Percentiles rank a stretch among this genome's conserved stretches.
phyloP scores from a whole-genome alignment of 1,284 basidiomycete species.

The Fistulina hepatica region DNA sequence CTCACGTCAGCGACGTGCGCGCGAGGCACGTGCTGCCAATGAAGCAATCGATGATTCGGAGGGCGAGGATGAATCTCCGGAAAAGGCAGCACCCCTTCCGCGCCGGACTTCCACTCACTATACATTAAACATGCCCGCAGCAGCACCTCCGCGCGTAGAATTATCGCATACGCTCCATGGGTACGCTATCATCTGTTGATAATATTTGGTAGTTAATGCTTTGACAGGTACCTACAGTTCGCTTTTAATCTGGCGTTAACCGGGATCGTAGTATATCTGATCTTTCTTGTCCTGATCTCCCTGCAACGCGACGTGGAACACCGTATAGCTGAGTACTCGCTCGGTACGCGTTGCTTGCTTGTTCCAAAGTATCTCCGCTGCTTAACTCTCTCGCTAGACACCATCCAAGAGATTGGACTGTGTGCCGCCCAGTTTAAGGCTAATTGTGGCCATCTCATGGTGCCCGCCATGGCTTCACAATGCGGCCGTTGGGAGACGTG shows the following conservation, averaged over 20 bases:
- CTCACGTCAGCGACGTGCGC: constrained; percentile 40
- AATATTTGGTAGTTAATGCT: constrained; percentile 14
- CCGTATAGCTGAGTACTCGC: constrained; percentile 80
- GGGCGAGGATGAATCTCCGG: constrained; percentile 35
- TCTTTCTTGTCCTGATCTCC: constrained; percentile 78
- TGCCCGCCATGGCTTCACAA: constrained; percentile 78
- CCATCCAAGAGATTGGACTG: constrained; percentile 80
- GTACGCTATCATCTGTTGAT: constrained; percentile 29
- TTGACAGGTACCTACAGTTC: constrained; percentile 78
- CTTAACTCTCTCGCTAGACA: constrained; percentile 38
- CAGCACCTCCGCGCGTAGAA: constrained; percentile 43
- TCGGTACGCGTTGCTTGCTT: constrained; percentile 48
- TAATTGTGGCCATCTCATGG: constrained; percentile 74
- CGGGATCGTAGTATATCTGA: constrained; percentile 75
- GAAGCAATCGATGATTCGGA: constrained; percentile 26
- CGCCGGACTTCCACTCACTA: constrained; percentile 65
- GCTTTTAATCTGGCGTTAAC: constrained; percentile 89
- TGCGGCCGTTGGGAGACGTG: constrained; percentile 91
- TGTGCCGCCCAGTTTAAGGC: constrained; percentile 72
- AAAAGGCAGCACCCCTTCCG: constrained; percentile 27
- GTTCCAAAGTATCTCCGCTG: background rate
- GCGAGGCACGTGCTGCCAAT: constrained; percentile 19
- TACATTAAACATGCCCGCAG: constrained; percentile 64
- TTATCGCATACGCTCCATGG: constrained; percentile 69
- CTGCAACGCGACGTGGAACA: constrained; percentile 87